Evolutionary conservation across 1,284 basidiomycete genomes (phyloP).

Genomic region (Coniferiporia weirii): DNA sequence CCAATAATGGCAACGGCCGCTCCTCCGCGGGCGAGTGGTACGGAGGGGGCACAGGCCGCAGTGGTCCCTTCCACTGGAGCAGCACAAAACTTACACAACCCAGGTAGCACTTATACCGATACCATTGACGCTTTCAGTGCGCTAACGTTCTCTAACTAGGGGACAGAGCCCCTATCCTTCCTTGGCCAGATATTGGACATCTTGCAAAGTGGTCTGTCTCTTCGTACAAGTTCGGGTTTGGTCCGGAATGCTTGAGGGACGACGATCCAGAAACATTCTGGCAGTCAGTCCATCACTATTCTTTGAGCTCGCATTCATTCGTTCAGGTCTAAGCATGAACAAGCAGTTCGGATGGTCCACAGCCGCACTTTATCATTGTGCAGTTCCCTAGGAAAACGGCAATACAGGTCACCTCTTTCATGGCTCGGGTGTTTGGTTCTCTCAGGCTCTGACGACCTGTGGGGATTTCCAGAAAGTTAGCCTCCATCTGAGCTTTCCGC

Average conservation of each 20-base stretch:
- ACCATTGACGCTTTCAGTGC: background rate
- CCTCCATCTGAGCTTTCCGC: slow-evolving; percentile 79
- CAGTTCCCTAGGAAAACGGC: slow-evolving; percentile 90
- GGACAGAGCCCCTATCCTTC: background rate
- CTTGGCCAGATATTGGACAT: slow-evolving; percentile 75
- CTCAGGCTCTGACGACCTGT: background rate
- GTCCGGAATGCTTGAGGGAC: slow-evolving; percentile 87
- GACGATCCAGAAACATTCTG: slow-evolving; percentile 91
- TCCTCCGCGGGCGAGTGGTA: background rate
- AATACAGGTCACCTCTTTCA: slow-evolving; percentile 64
- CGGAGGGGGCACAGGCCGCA: background rate
- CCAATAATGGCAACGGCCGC: background rate
- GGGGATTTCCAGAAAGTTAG: slow-evolving; percentile 74
- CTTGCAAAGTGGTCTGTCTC: slow-evolving; percentile 96
- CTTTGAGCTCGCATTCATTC: background rate
- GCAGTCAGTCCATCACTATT: slow-evolving; percentile 67
- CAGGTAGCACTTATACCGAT: background rate
- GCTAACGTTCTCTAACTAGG: background rate
- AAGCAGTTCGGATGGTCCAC: slow-evolving; percentile 89
- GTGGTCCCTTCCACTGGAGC: background rate
- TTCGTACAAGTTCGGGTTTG: slow-evolving; percentile 94
- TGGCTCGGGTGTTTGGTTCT: slow-evolving; percentile 2
- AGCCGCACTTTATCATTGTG: slow-evolving; percentile 93
- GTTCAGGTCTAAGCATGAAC: background rate
- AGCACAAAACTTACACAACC: background rate